Conservation (phyloP, 129 eudicot genomes). For the Escallonia rubra region DNA sequence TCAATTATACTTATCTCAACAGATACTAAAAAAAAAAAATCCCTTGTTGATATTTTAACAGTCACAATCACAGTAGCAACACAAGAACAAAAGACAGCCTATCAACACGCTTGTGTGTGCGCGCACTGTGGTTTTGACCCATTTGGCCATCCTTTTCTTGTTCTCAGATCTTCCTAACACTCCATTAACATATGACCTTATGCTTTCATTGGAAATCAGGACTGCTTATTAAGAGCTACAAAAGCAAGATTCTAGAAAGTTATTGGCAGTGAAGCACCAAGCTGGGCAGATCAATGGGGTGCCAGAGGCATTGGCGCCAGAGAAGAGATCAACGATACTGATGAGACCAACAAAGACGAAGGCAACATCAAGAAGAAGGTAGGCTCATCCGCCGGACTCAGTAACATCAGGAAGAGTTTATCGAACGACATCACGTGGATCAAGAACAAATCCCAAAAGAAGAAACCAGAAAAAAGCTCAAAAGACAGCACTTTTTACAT, state of each 20-base stretch:
- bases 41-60: no score
- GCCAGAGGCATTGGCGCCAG: conserved; percentile 90
- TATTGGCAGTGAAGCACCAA: conserved; percentile 71
- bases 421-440: conserved; percentile 76
- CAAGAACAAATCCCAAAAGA: conserved; percentile 64
- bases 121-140: no score
- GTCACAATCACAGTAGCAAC: no score
- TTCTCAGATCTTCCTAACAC: no score
- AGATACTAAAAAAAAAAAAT: no score
- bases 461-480: conserved; percentile 8
- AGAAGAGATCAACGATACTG: conserved; percentile 31
- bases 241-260: background rate
- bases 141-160: no score
- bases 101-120: conserved; percentile 38
- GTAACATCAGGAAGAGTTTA: conserved; percentile 58
- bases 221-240: no score
- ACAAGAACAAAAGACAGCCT: conserved; percentile 28
- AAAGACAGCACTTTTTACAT: background rate
- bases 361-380: conserved; percentile 39
- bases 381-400: conserved; percentile 36
- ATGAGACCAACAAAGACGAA: conserved; percentile 32
- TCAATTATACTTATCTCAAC: no score
- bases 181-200: no score
- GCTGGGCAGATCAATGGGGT: conserved; percentile 99
- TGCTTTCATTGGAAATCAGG: no score